These are phyloP conservation scores for Silene coronaria DNA, from an alignment of 179 eudicot genomes.

Conservation along the genomic window DNA sequence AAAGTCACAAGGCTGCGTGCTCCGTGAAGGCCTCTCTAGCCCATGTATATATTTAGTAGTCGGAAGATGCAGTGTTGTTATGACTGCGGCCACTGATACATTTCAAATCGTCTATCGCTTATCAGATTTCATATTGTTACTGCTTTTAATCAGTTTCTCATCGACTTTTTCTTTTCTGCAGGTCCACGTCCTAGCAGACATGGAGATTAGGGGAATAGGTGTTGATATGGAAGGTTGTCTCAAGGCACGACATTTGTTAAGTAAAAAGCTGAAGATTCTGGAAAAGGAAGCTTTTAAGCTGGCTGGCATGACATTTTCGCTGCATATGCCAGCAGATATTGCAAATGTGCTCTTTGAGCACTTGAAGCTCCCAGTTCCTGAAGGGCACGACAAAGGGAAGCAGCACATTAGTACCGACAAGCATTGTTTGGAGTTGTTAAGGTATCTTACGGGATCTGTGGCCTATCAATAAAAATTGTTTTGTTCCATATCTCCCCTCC, in stretches of 20 bases:
- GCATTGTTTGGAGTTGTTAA: constrained; percentile 75
- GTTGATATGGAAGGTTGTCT: constrained; percentile 97
- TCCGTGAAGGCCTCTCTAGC: background rate
- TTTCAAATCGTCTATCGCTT: background rate
- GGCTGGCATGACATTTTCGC: constrained; percentile 88
- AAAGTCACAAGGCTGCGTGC: background rate
- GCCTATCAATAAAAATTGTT: background rate
- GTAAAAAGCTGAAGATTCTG: constrained; percentile 70
- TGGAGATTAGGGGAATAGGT: constrained; percentile 92
- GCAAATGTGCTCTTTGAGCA: constrained; percentile 79
- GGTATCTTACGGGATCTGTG: constrained; percentile 39
- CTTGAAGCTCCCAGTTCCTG: constrained; percentile 87
- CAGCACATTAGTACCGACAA: constrained; percentile 91
- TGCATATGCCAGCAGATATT: constrained; percentile 82
- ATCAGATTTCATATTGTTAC: background rate
- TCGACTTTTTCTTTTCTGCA: constrained; percentile 24
- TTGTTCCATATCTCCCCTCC: background rate
- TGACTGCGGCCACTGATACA: background rate
- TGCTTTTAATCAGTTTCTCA: background rate
- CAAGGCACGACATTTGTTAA: constrained; percentile 61
- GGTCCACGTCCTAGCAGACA: constrained; percentile 88
- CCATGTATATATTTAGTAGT: too few species aligned
- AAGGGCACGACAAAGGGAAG: constrained; percentile 60
- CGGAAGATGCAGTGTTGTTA: background rate
- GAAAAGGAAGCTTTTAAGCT: constrained; percentile 82